phyloP scores from a whole-genome alignment of 2,329 filamentous ascomycete genomes.

The Epicoccum sorghinum region DNA sequence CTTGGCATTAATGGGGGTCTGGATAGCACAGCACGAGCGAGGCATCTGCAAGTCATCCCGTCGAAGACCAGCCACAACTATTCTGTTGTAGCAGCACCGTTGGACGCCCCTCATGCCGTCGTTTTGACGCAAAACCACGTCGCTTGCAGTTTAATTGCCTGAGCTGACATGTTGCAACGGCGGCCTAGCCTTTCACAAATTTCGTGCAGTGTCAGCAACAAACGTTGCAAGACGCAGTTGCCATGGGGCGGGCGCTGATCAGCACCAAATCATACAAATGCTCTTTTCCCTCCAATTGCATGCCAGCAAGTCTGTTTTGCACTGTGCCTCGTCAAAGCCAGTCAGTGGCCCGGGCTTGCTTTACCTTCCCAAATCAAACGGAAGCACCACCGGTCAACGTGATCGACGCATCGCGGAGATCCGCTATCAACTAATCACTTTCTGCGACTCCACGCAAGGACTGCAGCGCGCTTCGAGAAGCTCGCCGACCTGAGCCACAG shows the following conservation, averaged over 20 bases:
- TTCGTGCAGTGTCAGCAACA: neutral
- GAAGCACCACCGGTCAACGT: neutral
- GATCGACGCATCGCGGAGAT: neutral
- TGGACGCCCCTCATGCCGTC: neutral
- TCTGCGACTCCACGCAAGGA: constrained; percentile 7
- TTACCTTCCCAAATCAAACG: neutral
- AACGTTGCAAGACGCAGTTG: constrained; percentile 1
- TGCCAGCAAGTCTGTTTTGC: constrained; percentile 4
- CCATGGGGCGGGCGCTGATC: constrained; percentile 7
- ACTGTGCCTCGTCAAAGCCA: neutral
- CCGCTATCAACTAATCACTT: neutral
- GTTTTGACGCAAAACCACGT: no score
- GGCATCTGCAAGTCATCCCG: constrained; percentile 7
- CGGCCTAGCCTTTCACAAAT: no score
- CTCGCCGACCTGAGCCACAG: constrained; percentile 38
- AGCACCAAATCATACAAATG: constrained; percentile 1
- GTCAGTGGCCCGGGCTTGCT: neutral
- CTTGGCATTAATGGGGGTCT: constrained; percentile 2
- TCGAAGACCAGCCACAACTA: neutral
- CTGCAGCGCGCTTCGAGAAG: constrained; percentile 13
- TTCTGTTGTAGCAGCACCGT: neutral
- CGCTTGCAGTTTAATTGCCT: neutral
- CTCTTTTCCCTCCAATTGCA: constrained; percentile 9
- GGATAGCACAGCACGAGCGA: neutral
- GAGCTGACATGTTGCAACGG: neutral